These are phyloP conservation scores for Pythium folliculosum DNA, from an alignment of 352 stramenopile genomes.

Conservation along the genomic window DNA sequence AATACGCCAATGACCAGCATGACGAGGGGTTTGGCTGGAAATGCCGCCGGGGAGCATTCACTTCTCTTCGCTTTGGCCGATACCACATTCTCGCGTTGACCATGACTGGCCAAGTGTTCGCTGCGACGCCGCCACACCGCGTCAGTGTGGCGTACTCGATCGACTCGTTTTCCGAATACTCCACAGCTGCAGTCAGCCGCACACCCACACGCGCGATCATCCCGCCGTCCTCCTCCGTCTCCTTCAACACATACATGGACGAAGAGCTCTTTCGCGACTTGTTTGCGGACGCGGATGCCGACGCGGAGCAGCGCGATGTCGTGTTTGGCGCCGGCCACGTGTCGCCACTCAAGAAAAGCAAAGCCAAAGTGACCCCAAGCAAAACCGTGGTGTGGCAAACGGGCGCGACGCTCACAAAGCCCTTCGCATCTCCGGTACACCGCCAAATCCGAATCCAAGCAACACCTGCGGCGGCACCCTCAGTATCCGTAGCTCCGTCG, in stretches of 20 bases:
- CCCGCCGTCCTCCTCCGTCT: conserved; percentile 1
- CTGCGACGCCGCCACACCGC: conserved; percentile 3
- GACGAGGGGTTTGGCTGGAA: too few species aligned
- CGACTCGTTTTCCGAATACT: conserved; percentile 62
- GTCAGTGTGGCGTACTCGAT: conserved; percentile 41
- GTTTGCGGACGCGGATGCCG: conserved; percentile 41
- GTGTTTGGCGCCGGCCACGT: neutral
- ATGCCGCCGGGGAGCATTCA: neutral
- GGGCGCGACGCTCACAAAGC: conserved; percentile 19
- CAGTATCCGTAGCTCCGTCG: conserved; percentile 5
- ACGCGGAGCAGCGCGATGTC: conserved; percentile 22
- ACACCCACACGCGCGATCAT: conserved; percentile 30
- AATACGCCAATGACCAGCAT: neutral
- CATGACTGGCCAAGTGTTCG: conserved; percentile 14
- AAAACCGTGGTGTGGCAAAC: conserved; percentile 24
- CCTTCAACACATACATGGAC: conserved; percentile 35
- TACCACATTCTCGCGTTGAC: neutral
- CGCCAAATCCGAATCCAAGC: conserved; percentile 4
- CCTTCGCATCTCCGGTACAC: conserved; percentile 11
- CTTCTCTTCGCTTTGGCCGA: neutral
- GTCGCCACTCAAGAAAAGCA: conserved; percentile 6
- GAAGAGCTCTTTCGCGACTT: conserved; percentile 74
- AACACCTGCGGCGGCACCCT: neutral
- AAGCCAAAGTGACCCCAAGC: conserved; percentile 3
- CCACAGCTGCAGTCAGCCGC: conserved; percentile 37